Evolutionary conservation across 1,139 yeast species (phyloP), one percentile per base, ranked within the genome.

Genomic region (Sporopachydermia cereana): DNA sequence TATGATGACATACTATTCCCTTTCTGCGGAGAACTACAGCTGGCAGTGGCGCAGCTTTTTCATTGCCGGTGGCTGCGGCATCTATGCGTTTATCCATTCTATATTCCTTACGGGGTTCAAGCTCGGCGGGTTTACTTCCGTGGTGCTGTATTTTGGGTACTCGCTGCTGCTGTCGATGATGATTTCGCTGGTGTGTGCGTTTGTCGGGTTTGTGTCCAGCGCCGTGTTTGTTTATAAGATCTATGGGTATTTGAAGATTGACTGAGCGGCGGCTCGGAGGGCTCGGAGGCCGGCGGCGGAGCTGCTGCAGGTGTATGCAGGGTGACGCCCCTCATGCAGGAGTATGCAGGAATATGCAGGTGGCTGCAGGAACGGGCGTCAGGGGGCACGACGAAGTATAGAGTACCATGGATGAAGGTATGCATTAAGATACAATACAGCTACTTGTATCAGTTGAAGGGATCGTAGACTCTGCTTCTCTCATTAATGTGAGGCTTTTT

Each of bases 1-100:
- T 20, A 69, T 91, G 55, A 74, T 88, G 68, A 77, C 84, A 36
- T 91, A 91, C 64, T 84, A 84, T 67, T 75, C 89, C 9, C 72
- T 93, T 52, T 86, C 96, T 59, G 71, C 88, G 42, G 98, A 91
- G 60, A 85, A 91, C 63, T 89, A 93, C 69, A 78, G 79, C 62
- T 91, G 99, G 99, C 96, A 88, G 60, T 91, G 98, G 98, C 79
- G 89, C 61, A 77, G 95, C 7, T 71, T 89, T 56, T 74, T 82
- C 56, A 74, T 88, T 49, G 93, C 96, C 24, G 97, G 96, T 45
- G 94, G 96, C 24, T 82, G 95, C 62, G 73, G 95, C 1, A 56
- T 82, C 47, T 93, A 89, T 61, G 83, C 89, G 39, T 86, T 88
- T 63, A 56, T 86, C 46, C 95, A 91, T 63, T 80, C 96, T 2